Evolutionary conservation across 768 basidiomycete genomes (phyloP), one percentile per base, ranked within the genome.

Genomic region (Crepidotus variabilis): DNA sequence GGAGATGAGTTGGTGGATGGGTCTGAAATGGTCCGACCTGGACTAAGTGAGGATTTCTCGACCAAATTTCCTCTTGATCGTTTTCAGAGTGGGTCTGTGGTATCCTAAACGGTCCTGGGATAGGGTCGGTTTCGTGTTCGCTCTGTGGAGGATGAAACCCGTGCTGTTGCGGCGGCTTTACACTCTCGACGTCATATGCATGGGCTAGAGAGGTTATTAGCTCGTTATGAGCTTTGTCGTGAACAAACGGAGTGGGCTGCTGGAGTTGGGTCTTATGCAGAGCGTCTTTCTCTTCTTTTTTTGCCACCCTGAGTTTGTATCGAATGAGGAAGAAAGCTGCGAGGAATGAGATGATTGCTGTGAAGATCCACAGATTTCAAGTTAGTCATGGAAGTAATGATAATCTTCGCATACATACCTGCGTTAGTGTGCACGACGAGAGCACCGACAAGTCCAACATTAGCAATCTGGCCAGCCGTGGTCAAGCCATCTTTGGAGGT

Each of bases 241-340:
- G 20, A 14, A 6, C 47, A 18, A 36, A 34, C 20, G 6, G 23
- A 10, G 35, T 39, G 3, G 35, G 23, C 28, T 8, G 35, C n/a
- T 10, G 22, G 18, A 23, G 8, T 52, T 35, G 33, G 18, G 14
- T 45, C 20, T 46, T 50, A 43, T 22, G 48, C 24, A 14, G 56
- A 54, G n/a, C 72, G 56, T 79, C 68, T 57, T 65, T 60, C 61
- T 81, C 77, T 50, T 81, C 78, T 2, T 71, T 72, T 23, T 72
- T 78, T 6, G 83, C 85, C 60, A 80, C 80, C 53, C 75, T 71
- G 4, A 85, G 69, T 57, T 80, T 81, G 69, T 82, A 83, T 35
- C 78, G 71, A 43, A 83, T 72, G 24, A 85, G 71, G 58, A 83
- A 75, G 68, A 84, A 84, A 21, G 81, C 79, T 3, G 74, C 82